phyloP scores from a whole-genome alignment of 306 rosid species.

The Acacia acuminata region DNA sequence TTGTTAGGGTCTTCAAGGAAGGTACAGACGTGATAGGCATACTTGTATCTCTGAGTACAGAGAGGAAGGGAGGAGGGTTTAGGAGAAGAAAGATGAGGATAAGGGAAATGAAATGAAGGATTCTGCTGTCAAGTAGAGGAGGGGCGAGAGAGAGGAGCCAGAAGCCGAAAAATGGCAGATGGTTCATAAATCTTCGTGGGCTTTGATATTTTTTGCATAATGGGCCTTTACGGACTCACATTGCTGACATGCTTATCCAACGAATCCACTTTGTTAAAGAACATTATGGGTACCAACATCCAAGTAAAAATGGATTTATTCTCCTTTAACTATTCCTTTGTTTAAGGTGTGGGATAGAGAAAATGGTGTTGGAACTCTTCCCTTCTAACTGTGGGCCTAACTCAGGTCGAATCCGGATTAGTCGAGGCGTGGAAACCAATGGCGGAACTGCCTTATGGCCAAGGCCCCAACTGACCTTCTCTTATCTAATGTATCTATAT shows the following conservation, averaged over 20 bases:
- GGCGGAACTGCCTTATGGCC: too few relatives aligned
- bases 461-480: too few relatives aligned
- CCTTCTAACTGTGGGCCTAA: too few relatives aligned
- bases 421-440: too few relatives aligned
- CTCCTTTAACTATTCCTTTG: too few relatives aligned
- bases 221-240: not conserved
- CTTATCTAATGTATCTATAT: too few relatives aligned
- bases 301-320: too few relatives aligned
- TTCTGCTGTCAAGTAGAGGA: not conserved
- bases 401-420: too few relatives aligned
- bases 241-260: not conserved
- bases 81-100: constrained; percentile 35
- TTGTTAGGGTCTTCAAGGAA: constrained; percentile 52
- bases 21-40: constrained; percentile 62
- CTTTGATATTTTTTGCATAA: not conserved
- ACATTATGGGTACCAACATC: too few relatives aligned
- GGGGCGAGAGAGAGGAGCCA: not conserved
- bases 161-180: not conserved
- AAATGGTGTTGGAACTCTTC: too few relatives aligned
- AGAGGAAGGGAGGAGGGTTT: constrained; percentile 30
- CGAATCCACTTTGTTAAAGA: too few relatives aligned
- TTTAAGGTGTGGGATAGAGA: too few relatives aligned
- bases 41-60: not conserved
- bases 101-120: constrained; percentile 31
- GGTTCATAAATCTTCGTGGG: not conserved